These are phyloP conservation scores for Megacollybia marginata DNA, from an alignment of 768 basidiomycete genomes.

Conservation along the genomic window DNA sequence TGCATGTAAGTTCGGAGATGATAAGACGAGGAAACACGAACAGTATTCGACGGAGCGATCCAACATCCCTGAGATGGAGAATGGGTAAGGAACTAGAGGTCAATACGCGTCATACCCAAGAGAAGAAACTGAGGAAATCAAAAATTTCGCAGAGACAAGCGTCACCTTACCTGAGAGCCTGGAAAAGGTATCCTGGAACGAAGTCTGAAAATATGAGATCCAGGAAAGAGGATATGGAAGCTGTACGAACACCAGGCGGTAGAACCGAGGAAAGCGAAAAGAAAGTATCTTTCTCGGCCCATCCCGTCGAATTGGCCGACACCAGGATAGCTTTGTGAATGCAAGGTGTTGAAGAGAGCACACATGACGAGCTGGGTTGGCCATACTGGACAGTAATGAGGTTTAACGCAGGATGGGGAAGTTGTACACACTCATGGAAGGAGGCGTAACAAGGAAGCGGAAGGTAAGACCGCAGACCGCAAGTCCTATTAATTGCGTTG, in stretches of 20 bases:
- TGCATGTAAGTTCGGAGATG: background rate
- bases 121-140: constrained; percentile 29
- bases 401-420: background rate
- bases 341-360: constrained; percentile 51
- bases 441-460: constrained; percentile 58
- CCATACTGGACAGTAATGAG: constrained; percentile 34
- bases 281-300: constrained; percentile 53
- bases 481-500: constrained; percentile 64
- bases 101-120: constrained; percentile 29
- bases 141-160: background rate
- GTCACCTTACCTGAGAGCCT: constrained; percentile 39
- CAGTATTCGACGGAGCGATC: constrained; percentile 52
- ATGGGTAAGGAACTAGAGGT: constrained; percentile 4
- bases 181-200: constrained; percentile 18
- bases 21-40: constrained; percentile 23
- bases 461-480: constrained; percentile 48
- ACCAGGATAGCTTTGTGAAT: constrained; percentile 51
- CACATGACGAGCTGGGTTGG: constrained; percentile 64
- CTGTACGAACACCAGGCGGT: constrained; percentile 35
- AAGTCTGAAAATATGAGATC: constrained; percentile 1
- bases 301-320: constrained; percentile 46
- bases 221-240: background rate
- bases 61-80: constrained; percentile 45
- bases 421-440: constrained; percentile 39
- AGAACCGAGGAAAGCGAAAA: constrained; percentile 41